These are phyloP conservation scores for Populus hybrid DNA, from an alignment of 441 rosid genomes.

Conservation along the genomic window DNA sequence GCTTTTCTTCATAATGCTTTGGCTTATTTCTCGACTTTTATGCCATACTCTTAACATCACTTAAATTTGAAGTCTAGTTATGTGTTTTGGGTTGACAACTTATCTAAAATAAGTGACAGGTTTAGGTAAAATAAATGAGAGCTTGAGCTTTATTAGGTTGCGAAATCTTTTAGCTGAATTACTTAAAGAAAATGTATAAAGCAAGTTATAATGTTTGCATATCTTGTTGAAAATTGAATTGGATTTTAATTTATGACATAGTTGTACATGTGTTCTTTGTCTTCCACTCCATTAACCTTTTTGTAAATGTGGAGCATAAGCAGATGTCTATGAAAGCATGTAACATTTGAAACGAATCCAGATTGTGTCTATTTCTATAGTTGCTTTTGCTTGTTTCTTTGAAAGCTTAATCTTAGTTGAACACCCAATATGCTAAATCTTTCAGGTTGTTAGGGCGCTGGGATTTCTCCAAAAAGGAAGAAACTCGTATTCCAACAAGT, in stretches of 20 bases:
- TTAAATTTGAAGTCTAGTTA: not conserved
- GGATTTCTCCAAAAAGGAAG: conserved; percentile 64
- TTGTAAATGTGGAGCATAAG: not conserved
- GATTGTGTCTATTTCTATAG: not conserved
- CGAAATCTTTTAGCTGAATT: not conserved
- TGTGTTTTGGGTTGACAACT: not conserved
- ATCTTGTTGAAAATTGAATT: not conserved
- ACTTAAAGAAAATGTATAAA: not conserved
- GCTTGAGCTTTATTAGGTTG: not conserved
- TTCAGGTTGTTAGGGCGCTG: conserved; percentile 91
- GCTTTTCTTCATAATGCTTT: not conserved
- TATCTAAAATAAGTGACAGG: not conserved
- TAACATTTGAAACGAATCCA: not conserved
- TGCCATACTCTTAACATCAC: not conserved
- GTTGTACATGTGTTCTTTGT: not conserved
- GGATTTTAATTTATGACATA: not conserved
- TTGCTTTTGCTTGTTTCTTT: not conserved
- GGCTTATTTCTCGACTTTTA: not conserved
- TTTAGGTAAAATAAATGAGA: not conserved
- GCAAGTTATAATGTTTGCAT: not conserved
- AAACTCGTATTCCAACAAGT: conserved; percentile 53
- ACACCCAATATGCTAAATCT: not conserved
- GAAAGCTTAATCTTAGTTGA: not conserved
- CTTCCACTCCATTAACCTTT: not conserved
- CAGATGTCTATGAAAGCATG: not conserved